Base-by-base conservation (phyloP, 2,329 filamentous ascomycete species). In the Helotiales sp. region DNA sequence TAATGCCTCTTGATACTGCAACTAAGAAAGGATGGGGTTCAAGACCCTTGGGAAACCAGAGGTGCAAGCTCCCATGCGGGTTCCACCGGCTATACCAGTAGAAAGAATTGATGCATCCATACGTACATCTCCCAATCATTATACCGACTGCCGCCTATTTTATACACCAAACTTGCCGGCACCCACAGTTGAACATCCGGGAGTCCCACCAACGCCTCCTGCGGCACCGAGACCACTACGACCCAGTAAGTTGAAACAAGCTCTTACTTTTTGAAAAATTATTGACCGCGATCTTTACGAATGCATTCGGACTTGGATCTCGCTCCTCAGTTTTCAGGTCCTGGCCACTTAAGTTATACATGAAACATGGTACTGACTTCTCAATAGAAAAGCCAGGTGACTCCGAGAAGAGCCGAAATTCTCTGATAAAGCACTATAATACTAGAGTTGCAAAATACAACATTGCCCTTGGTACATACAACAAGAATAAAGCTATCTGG, bases 121-220 rank as follows among this genome's bases (percentile, higher is more conserved):
- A 4, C 54, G 51, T 29, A 49, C 48, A 15, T 56, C 54, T 8
- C 17, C 46, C 13, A 49, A 49, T 13, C 38, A 56, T 30, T 30
- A 50, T 13, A 49, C 54, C n/a, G 24, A 49, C 27, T 56, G 54
- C 13, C 46, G 54, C 8, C 19, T 56, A 38, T 56, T 51, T 44
- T 50, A 50, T 34, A 44, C 46, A 31, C 46, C 54, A n/a, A 25
- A 50, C 13, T 17, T 29, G 27, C 40, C 15, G 27, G 30, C 44
- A 19, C 22, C 54, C 17, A 44, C n/a, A 5, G 19, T 51, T 13
- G 17, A 22, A 8, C 48, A 56, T 27, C 54, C 54, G 2, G 54
- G 54, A 13, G 19, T 27, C 9, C 54, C 54, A 25, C 46, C 54
- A 13, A 44, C 36, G 38, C 27, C n/a, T n/a, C 54, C 54, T 19